Conservation (phyloP, 2,329 filamentous ascomycete species). For the Alternaria infectoria region DNA sequence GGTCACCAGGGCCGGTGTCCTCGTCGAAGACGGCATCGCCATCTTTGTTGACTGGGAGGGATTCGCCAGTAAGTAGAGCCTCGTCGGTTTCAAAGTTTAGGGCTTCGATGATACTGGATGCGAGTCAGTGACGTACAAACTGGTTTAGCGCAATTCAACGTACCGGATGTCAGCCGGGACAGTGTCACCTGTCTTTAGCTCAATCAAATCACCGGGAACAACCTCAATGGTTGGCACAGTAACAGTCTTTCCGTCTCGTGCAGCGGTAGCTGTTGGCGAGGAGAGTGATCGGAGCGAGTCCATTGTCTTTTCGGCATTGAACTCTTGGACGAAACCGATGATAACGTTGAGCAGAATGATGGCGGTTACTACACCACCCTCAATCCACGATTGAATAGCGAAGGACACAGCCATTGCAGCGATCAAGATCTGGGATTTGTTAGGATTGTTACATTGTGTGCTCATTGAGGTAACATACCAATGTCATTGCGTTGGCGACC, state of each 20-base stretch:
- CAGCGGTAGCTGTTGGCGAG: slow-evolving; percentile 52
- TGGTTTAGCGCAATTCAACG: neutral
- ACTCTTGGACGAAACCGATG: slow-evolving; percentile 56
- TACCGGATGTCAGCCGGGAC: slow-evolving; percentile 70
- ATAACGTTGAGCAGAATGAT: slow-evolving; percentile 54
- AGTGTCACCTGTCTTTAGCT: slow-evolving; percentile 68
- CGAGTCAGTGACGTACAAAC: neutral
- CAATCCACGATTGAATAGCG: slow-evolving; percentile 54
- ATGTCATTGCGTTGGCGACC: slow-evolving; percentile 78
- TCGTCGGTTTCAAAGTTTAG: slow-evolving; percentile 80
- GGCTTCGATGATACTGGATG: slow-evolving; percentile 56
- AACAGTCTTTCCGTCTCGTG: slow-evolving; percentile 61
- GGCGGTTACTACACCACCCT: slow-evolving; percentile 55
- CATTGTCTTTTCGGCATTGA: slow-evolving; percentile 57
- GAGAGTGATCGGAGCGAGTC: slow-evolving; percentile 53
- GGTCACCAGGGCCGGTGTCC: slow-evolving; percentile 68
- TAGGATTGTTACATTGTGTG: neutral
- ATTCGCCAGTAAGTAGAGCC: slow-evolving; percentile 73
- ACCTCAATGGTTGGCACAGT: slow-evolving; percentile 63
- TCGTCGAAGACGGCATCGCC: slow-evolving; percentile 59
- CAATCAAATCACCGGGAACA: slow-evolving; percentile 70
- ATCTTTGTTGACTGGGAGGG: slow-evolving; percentile 69
- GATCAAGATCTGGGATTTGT: slow-evolving; percentile 46
- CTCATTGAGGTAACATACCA: slow-evolving; percentile 53
- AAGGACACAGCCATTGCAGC: slow-evolving; percentile 56